Conservation (phyloP, 2,329 filamentous ascomycete genomes). For the Lecanicillium sp. region DNA sequence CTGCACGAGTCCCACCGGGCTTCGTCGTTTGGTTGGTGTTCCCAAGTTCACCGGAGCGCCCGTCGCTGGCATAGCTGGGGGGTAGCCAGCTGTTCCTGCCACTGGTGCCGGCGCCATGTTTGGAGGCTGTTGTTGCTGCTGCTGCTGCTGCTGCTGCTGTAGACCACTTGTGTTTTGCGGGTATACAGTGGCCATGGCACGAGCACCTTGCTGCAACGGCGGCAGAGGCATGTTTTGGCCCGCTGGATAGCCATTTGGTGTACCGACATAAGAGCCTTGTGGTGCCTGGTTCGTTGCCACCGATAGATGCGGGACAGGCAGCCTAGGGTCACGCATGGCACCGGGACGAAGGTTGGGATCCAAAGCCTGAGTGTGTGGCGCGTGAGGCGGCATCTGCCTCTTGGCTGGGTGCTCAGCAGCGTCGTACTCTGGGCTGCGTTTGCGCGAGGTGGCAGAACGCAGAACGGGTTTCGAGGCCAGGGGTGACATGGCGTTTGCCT, state of each 20-base stretch:
- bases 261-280: conserved; percentile 12
- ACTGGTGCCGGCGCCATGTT: conserved; percentile 11
- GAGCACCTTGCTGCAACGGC: conserved; percentile 50
- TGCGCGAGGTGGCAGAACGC: conserved; percentile 33
- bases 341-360: background rate
- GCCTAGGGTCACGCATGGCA: conserved; percentile 29
- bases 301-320: conserved; percentile 66
- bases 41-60: conserved; percentile 29
- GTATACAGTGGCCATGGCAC: conserved; percentile 74
- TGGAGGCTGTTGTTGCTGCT: conserved; percentile 5
- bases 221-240: conserved; percentile 45
- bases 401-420: conserved; percentile 48
- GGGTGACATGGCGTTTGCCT: conserved; percentile 36
- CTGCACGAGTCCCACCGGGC: conserved; percentile 39
- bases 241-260: conserved; percentile 16
- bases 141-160: conserved; percentile 27
- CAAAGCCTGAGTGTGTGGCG: conserved; percentile 1
- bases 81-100: conserved; percentile 6
- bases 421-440: conserved; percentile 45
- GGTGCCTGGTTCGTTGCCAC: conserved; percentile 43
- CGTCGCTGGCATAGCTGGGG: conserved; percentile 6
- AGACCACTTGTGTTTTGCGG: conserved; percentile 39
- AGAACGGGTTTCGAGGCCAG: conserved; percentile 38
- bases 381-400: conserved; percentile 26
- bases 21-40: conserved; percentile 47